These are phyloP conservation scores for Amanita molliuscula DNA, from an alignment of 768 basidiomycete species.

Conservation along the genomic window DNA sequence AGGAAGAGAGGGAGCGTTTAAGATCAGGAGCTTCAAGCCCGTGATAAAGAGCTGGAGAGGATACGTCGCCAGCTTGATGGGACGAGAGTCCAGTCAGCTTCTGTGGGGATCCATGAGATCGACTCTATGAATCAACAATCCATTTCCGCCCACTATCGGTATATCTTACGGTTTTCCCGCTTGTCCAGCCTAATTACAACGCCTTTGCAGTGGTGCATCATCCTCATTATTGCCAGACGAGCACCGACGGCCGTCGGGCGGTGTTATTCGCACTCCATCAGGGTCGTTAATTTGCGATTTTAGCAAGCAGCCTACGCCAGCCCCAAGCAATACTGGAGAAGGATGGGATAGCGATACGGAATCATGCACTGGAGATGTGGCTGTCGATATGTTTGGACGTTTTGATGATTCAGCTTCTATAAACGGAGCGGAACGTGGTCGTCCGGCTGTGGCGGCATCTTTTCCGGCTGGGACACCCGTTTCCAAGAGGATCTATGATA, in stretches of 20 bases:
- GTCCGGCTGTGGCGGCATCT: background rate
- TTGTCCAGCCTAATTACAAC: background rate
- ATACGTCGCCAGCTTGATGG: constrained; percentile 16
- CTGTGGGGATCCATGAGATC: background rate
- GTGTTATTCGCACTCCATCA: constrained; percentile 28
- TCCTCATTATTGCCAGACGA: constrained; percentile 2
- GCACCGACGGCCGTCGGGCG: background rate
- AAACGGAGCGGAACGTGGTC: background rate
- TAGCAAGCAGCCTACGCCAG: constrained; percentile 42
- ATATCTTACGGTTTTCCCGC: background rate
- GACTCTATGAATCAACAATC: background rate
- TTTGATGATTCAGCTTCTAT: background rate
- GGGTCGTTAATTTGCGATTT: constrained; percentile 35
- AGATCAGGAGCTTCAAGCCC: constrained; percentile 15
- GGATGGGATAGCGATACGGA: constrained; percentile 11
- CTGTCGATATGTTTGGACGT: background rate
- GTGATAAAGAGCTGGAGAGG: constrained; percentile 18
- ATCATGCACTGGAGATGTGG: background rate
- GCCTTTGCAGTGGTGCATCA: background rate
- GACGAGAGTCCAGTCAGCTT: background rate
- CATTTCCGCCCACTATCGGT: constrained; percentile 8
- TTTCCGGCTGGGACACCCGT: background rate
- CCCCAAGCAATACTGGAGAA: constrained; percentile 26
- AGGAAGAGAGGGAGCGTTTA: constrained; percentile 20
- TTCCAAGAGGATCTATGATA: background rate